These are phyloP conservation scores for Magnolia officinalis DNA, from an alignment of 164 flowering plant genomes.

Conservation along the genomic window DNA sequence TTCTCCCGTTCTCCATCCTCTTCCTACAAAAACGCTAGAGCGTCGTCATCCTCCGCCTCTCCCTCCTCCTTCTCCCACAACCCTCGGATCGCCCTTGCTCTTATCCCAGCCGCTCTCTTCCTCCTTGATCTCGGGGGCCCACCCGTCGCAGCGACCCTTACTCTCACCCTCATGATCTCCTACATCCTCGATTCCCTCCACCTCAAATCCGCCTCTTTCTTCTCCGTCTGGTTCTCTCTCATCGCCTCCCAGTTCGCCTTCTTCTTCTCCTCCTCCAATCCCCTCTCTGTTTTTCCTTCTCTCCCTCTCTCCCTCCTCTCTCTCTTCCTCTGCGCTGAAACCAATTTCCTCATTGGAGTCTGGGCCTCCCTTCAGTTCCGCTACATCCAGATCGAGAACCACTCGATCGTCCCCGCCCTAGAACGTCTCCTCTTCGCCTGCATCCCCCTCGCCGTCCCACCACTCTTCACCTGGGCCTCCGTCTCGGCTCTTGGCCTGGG, in stretches of 20 bases:
- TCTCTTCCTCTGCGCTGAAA: constrained; percentile 55
- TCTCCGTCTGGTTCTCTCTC: constrained; percentile 79
- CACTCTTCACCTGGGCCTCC: constrained; percentile 80
- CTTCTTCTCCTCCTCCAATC: constrained; percentile 48
- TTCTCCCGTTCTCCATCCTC: constrained; percentile 31
- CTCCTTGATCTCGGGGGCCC: constrained; percentile 94
- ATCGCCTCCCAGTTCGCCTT: constrained; percentile 71
- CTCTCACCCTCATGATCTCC: constrained; percentile 70
- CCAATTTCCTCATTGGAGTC: constrained; percentile 71
- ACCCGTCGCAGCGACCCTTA: constrained; percentile 66
- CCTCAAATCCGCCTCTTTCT: constrained; percentile 76
- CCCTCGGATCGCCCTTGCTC: constrained; percentile 68
- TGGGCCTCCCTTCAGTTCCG: constrained; percentile 96
- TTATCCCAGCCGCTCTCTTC: constrained; percentile 74
- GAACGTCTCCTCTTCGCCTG: constrained; percentile 89
- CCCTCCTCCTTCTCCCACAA: constrained; percentile 40
- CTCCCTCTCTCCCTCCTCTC: constrained; percentile 54
- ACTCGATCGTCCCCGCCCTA: constrained; percentile 72
- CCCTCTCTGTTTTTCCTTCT: constrained; percentile 39
- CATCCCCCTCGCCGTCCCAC: constrained; percentile 57
- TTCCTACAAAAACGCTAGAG: constrained; percentile 15
- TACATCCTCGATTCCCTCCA: constrained; percentile 82
- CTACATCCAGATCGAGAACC: constrained; percentile 83
- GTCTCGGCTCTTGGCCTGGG: constrained; percentile 78
- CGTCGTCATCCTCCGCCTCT: constrained; percentile 49